phyloP scores from a whole-genome alignment of 1,284 basidiomycete genomes.

The Inonotus obliquus region DNA sequence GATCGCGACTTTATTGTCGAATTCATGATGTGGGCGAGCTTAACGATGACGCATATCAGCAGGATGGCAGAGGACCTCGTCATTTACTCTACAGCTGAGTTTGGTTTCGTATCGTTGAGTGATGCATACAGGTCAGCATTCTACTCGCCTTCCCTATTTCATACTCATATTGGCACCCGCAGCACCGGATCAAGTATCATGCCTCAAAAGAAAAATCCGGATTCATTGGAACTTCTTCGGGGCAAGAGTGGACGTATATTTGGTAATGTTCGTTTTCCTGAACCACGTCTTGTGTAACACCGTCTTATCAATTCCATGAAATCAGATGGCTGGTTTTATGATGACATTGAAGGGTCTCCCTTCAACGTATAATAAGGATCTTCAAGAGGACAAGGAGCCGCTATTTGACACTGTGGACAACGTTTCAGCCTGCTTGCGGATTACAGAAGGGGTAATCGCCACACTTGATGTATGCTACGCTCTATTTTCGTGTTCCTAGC shows the following conservation, averaged over 20 bases:
- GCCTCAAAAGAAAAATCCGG: constrained; percentile 99
- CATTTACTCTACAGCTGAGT: constrained; percentile 95
- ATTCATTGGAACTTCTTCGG: constrained; percentile 90
- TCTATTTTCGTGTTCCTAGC: neutral
- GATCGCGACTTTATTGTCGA: constrained; percentile 98
- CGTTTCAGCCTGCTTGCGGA: constrained; percentile 84
- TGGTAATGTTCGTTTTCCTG: constrained; percentile 62
- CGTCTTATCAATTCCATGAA: neutral
- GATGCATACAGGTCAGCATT: constrained; percentile 85
- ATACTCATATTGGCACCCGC: constrained; percentile 9
- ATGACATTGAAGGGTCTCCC: constrained; percentile 97
- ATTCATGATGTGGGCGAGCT: constrained; percentile 94
- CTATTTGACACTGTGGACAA: constrained; percentile 94
- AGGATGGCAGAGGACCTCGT: constrained; percentile 95
- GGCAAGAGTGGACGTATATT: constrained; percentile 95
- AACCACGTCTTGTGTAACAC: neutral
- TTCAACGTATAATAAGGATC: constrained; percentile 98
- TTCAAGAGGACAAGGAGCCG: constrained; percentile 98
- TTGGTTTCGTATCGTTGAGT: constrained; percentile 90
- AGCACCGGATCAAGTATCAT: constrained; percentile 99
- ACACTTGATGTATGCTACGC: constrained; percentile 73
- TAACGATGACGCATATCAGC: constrained; percentile 92
- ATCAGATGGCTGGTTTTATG: constrained; percentile 93
- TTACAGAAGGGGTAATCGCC: constrained; percentile 91
- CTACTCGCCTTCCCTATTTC: neutral